Conservation (phyloP, 2,329 filamentous ascomycete species). For the Fonsecaea monophora region DNA sequence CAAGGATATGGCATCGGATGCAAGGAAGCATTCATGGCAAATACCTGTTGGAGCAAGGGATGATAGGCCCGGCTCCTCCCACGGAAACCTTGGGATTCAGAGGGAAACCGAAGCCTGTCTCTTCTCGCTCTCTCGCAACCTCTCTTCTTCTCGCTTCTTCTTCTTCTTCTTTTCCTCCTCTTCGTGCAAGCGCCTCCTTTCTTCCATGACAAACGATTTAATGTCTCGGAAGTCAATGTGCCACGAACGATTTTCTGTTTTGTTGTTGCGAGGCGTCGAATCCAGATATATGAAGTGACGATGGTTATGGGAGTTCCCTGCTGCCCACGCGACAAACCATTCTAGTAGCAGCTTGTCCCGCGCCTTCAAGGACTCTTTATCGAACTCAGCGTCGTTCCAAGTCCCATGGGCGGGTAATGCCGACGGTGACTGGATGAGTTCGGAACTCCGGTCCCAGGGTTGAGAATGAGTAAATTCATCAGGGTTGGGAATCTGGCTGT, state of each 20-base stretch:
- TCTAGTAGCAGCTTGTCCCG: conserved; percentile 28
- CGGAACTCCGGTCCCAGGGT: conserved; percentile 6
- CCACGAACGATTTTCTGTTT: conserved; percentile 22
- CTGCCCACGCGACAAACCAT: conserved; percentile 33
- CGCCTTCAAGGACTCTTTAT: conserved; percentile 1
- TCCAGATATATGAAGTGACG: conserved; percentile 28
- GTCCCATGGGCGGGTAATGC: conserved; percentile 7
- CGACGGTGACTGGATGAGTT: conserved; percentile 18
- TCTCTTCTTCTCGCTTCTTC: background rate
- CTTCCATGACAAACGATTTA: background rate
- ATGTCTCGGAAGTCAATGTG: conserved; percentile 26
- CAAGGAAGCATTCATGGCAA: no score
- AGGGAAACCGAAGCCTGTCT: no score
- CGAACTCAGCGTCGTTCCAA: conserved; percentile 1
- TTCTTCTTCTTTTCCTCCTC: background rate
- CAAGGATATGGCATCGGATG: no score
- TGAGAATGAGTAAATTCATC: conserved; percentile 13
- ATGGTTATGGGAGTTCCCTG: conserved; percentile 19
- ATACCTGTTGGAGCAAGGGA: no score
- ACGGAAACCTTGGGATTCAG: no score
- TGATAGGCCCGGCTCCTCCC: no score
- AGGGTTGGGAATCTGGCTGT: background rate
- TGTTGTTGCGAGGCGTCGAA: conserved; percentile 9
- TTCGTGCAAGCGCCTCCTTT: background rate
- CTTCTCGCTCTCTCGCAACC: background rate